Base-by-base conservation (phyloP, 345 rosid genomes). In the Durio zibethinus region DNA sequence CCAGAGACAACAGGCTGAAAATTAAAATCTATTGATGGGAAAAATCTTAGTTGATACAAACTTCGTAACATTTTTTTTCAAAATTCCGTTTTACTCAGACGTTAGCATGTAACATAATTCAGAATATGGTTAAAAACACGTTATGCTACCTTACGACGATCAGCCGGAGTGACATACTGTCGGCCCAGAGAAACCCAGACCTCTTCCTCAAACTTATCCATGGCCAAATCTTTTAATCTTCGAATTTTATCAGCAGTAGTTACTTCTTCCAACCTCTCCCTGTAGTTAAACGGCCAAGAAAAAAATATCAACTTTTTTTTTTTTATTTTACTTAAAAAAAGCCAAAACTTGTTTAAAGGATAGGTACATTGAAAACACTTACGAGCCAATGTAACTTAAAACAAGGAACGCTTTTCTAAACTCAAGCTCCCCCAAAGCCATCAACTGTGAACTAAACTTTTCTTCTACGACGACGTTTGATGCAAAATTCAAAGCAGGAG, bases 381-480 rank as follows among this genome's bases (percentile, higher is more conserved):
- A 93, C 97, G 76, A 83, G 10, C 88, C 93, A 33, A 88, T 80
- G 72, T 92, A 93, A 83, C 74, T 90, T 43, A 90, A 76, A 10
- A 93, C 74, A 3, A 93, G 82, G 77, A 93, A 93, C 4, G 82
- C 85, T 69, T 89, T 91, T 14, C 88, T 79, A 43, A 90, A 91
- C 64, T 93, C 93, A 1, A 90, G 91, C 23, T 88, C 90, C 14
- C 88, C 82, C 70, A 90, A 81, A 8, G 92, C 93, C 60, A 79
- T 57, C 10, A 85, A 70, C 77, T 85, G 87, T 4, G 90, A 79
- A 57, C 76, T 82, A 21, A 11, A 31, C 33, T 15, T 42, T 16
- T 29, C 77, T 7, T 12, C 60, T 12, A 4, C 20, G 10, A 10
- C 35, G 2, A 10, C 29, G 23, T 18, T 61, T 7, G 9, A 2